Percentiles rank a stretch among this genome's conserved stretches.
Evolutionary conservation across 2,329 filamentous ascomycete species (phyloP).

Genomic region (Bipolaris oryzae): DNA sequence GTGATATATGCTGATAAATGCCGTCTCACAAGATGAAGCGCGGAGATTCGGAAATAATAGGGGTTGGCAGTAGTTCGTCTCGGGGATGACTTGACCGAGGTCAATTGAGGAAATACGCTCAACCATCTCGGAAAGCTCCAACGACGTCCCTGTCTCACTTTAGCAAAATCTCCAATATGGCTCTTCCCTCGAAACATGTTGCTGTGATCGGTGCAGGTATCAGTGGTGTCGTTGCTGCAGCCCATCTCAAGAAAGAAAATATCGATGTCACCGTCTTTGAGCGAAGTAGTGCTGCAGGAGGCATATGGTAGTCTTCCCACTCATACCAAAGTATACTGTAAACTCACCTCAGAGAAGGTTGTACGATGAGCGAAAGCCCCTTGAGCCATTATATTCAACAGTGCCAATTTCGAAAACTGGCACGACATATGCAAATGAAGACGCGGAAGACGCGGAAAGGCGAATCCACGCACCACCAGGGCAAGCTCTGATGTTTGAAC

Average conservation of each 20-base stretch:
- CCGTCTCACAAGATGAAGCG: background rate
- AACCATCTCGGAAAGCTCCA: background rate
- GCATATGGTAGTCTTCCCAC: slow-evolving; percentile 56
- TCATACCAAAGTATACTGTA: background rate
- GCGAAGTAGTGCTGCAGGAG: slow-evolving; percentile 58
- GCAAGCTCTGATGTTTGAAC: slow-evolving; percentile 30
- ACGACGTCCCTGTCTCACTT: background rate
- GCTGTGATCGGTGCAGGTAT: slow-evolving; percentile 48
- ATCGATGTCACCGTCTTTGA: slow-evolving; percentile 62
- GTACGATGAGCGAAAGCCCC: slow-evolving; percentile 56
- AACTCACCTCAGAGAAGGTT: slow-evolving; percentile 41
- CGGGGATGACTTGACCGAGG: background rate
- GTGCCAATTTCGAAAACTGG: slow-evolving; percentile 26
- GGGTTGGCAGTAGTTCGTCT: background rate
- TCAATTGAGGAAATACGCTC: background rate
- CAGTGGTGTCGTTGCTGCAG: slow-evolving; percentile 45
- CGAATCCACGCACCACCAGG: slow-evolving; percentile 59
- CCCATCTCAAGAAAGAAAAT: slow-evolving; percentile 42
- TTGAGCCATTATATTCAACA: slow-evolving; percentile 57
- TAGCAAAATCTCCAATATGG: slow-evolving; percentile 17
- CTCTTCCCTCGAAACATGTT: slow-evolving; percentile 26
- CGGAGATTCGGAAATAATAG: background rate
- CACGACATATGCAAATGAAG: slow-evolving; percentile 19
- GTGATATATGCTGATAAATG: slow-evolving; percentile 14
- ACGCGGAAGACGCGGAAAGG: slow-evolving; percentile 18